Percentiles rank a stretch among this genome's conserved stretches.
Evolutionary conservation across 2,329 filamentous ascomycete species (phyloP).

Genomic region (Ceratocystiopsis sp.): DNA sequence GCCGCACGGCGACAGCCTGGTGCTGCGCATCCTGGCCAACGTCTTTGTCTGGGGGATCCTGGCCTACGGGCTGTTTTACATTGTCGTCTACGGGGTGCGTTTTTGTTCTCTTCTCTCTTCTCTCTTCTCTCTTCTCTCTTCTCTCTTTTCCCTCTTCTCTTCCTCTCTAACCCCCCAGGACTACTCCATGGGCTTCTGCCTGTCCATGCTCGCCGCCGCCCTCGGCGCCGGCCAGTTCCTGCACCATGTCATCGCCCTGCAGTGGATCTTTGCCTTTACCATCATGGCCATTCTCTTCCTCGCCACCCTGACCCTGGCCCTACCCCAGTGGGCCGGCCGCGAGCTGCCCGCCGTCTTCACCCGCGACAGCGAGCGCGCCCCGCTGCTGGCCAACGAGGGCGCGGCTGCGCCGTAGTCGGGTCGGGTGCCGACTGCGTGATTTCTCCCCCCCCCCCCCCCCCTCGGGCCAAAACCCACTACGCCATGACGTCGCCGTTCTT

Average conservation of each 20-base stretch:
- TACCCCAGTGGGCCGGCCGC: slow-evolving; percentile 45
- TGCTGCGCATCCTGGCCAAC: slow-evolving; percentile 69
- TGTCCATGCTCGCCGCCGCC: slow-evolving; percentile 56
- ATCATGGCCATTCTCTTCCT: slow-evolving; percentile 65
- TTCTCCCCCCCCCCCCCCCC: no score
- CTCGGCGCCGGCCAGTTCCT: slow-evolving; percentile 66
- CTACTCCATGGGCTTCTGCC: slow-evolving; percentile 61
- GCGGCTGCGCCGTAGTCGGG: no score
- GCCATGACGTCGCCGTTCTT: background rate
- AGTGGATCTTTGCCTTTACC: slow-evolving; percentile 84
- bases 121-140: background rate
- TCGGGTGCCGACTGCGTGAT: no score
- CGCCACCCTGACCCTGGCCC: slow-evolving; percentile 44
- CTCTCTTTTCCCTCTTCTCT: no score
- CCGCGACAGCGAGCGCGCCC: slow-evolving; percentile 40
- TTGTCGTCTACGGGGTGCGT: slow-evolving; percentile 51
- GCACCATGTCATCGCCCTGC: slow-evolving; percentile 55
- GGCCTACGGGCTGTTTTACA: slow-evolving; percentile 60
- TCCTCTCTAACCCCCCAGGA: slow-evolving; percentile 24
- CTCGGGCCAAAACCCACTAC: background rate
- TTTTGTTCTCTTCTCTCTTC: no score
- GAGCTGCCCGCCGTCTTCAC: slow-evolving; percentile 17
- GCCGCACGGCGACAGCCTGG: slow-evolving; percentile 44
- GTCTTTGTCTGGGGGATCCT: slow-evolving; percentile 76
- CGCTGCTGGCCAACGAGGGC: slow-evolving; percentile 33